A percentile compares a stretch with the other conserved stretches of the same genome.
phyloP scores from a whole-genome alignment of 2,329 filamentous ascomycete species.

The Aspergillus sp. region DNA sequence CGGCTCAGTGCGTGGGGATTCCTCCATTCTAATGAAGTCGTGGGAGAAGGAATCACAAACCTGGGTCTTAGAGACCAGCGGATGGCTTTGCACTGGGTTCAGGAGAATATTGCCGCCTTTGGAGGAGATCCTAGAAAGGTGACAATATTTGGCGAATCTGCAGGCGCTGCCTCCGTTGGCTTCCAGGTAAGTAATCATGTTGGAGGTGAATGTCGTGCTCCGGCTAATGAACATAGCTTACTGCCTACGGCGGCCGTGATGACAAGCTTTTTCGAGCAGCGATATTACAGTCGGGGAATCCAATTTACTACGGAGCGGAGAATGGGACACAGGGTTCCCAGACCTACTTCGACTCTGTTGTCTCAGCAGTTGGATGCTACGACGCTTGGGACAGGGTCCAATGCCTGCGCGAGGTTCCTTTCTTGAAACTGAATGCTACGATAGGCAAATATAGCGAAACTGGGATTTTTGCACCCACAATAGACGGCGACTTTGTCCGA shows the following conservation, averaged over 20 bases:
- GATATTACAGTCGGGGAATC: constrained; percentile 54
- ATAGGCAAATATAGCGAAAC: background rate
- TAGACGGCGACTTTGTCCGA: constrained; percentile 60
- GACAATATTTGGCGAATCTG: constrained; percentile 58
- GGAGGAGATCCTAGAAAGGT: constrained; percentile 23
- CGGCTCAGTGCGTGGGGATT: constrained; percentile 53
- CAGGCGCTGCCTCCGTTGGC: constrained; percentile 52
- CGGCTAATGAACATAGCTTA: constrained; percentile 5
- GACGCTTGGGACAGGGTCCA: constrained; percentile 57
- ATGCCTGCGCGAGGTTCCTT: constrained; percentile 64
- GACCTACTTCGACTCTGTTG: constrained; percentile 19
- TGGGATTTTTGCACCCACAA: constrained; percentile 33
- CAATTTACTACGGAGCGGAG: constrained; percentile 48
- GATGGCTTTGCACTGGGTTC: constrained; percentile 13
- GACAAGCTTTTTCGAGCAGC: constrained; percentile 56
- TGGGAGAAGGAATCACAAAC: constrained; percentile 24
- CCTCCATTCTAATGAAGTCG: constrained; percentile 38
- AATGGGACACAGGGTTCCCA: constrained; percentile 15
- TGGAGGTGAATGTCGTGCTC: background rate
- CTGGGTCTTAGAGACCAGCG: constrained; percentile 38
- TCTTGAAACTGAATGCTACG: constrained; percentile 55
- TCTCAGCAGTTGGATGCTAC: constrained; percentile 60
- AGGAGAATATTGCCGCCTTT: constrained; percentile 19
- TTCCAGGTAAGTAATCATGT: constrained; percentile 41
- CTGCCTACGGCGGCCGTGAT: constrained; percentile 56